Evolutionary conservation across 2,329 filamentous ascomycete genomes (phyloP).

Genomic region (Pestalotiopsis sp.): DNA sequence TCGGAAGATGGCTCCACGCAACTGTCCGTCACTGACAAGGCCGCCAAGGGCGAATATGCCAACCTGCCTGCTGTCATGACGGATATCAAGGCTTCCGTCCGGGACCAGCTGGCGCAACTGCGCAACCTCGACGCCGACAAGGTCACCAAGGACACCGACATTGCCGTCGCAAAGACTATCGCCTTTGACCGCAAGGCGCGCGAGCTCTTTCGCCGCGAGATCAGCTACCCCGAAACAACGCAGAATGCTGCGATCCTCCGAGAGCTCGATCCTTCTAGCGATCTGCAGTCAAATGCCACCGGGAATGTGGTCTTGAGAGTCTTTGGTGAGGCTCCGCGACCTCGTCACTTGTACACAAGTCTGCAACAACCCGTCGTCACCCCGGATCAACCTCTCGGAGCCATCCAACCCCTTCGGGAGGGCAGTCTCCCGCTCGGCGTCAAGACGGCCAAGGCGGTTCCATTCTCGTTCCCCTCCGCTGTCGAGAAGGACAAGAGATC

Average conservation of each 20-base stretch:
- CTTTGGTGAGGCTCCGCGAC: conserved; percentile 72
- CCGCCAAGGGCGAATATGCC: conserved; percentile 52
- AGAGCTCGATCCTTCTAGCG: conserved; percentile 40
- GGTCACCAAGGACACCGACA: conserved; percentile 29
- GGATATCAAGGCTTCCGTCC: conserved; percentile 53
- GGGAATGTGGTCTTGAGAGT: conserved; percentile 71
- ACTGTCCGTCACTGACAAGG: conserved; percentile 56
- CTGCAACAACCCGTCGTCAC: conserved; percentile 57
- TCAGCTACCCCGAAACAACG: conserved; percentile 47
- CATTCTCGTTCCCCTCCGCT: conserved; percentile 37
- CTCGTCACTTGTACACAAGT: conserved; percentile 85
- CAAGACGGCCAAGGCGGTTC: conserved; percentile 66
- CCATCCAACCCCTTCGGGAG: conserved; percentile 56
- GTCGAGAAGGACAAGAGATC: conserved; percentile 52
- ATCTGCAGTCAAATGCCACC: conserved; percentile 39
- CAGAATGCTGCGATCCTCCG: conserved; percentile 35
- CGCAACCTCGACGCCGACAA: conserved; percentile 21
- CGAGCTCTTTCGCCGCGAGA: conserved; percentile 63
- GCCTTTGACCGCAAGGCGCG: conserved; percentile 65
- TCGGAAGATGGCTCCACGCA: conserved; percentile 43
- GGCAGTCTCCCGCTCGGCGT: conserved; percentile 74
- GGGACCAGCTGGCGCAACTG: conserved; percentile 51
- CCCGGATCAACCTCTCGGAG: conserved; percentile 22
- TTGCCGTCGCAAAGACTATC: conserved; percentile 45
- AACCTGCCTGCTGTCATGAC: conserved; percentile 66